Base-by-base conservation (phyloP, 108 stramenopile genomes). In the Epithemia pelagica region DNA sequence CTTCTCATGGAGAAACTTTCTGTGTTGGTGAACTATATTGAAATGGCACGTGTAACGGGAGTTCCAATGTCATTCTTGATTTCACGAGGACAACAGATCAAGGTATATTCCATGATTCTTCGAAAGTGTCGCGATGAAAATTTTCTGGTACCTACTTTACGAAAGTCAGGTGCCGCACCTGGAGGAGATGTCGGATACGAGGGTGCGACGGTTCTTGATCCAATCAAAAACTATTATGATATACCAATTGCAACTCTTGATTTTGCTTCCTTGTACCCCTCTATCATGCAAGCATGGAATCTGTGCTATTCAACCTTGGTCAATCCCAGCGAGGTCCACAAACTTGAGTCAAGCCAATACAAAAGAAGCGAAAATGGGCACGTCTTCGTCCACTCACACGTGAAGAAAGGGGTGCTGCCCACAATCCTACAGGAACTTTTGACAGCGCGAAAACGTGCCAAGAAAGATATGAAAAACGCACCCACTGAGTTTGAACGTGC, bases 241-340 rank as follows among this genome's bases (percentile, higher is more conserved):
- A 94, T 94, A 32, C 99, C 99, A 23, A 97, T 99, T 70, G 96
- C 97, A 3, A 99, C 99, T n/a, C 79, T 99, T 59, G 99, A 99
- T 81, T 99, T 99, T 78, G 99, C 99, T 0, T 96, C 96, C 8
- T 85, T 99, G 67, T 99, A 99, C 72, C 99, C 99, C 52, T 96
- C 96, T 62, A 98, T 99, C 77, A 99, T 99, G 99, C 96, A 96
- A 72, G 99, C 97, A 22, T 97, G 96, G 78, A 99, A 99, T 71
- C 78, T 99, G 32, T 99, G 99, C 85, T 99, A 98, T 78, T 95
- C 95, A 24, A 99, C 99, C 1, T 79, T 98, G 67, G 74, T 98
- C 22, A 72, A 81, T 58, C 76, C 82, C 23, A 68, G 76, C 51
- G 97, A 97, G 58, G 89, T 82, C 30, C 21, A 33, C 57, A 76